A percentile compares a stretch with the other conserved stretches of the same genome.
Evolutionary conservation across 352 stramenopile genomes (phyloP).

Genomic region (Peronospora farinosa): DNA sequence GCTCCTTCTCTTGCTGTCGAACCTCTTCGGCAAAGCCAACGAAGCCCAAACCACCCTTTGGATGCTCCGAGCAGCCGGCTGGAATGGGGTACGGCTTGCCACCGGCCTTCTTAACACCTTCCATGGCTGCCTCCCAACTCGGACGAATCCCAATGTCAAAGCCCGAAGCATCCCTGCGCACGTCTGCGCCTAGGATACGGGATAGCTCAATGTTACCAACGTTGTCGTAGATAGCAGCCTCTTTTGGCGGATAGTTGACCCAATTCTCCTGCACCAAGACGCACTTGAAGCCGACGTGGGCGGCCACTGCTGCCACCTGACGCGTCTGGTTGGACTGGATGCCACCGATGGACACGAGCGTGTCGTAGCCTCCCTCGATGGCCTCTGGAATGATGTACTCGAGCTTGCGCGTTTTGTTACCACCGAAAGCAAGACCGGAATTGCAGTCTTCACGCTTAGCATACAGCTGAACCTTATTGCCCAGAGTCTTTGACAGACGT

Average conservation of each 20-base stretch:
- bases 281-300: conserved; percentile 33
- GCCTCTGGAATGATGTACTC: conserved; percentile 36
- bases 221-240: conserved; percentile 27
- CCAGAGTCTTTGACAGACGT: conserved; percentile 27
- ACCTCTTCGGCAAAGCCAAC: conserved; percentile 34
- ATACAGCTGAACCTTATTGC: conserved; percentile 35
- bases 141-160: conserved; percentile 37
- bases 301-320: conserved; percentile 29
- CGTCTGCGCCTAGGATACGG: conserved; percentile 30
- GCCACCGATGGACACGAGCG: conserved; percentile 31
- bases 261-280: conserved; percentile 35
- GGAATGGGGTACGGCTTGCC: conserved; percentile 35
- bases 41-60: conserved; percentile 30
- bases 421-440: conserved; percentile 30
- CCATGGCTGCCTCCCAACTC: conserved; percentile 30
- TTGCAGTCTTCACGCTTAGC: conserved; percentile 36
- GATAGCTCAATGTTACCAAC: conserved; percentile 35
- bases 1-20: conserved; percentile 29
- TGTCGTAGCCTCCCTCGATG: conserved; percentile 33
- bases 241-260: conserved; percentile 31
- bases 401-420: conserved; percentile 36
- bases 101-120: conserved; percentile 31
- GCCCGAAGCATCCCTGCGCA: conserved; percentile 21
- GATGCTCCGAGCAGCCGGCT: conserved; percentile 31
- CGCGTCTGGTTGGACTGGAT: conserved; percentile 38